Evolutionary conservation across 169 alveolate species (phyloP).

Genomic region (Cyclospora cayetanensis): DNA sequence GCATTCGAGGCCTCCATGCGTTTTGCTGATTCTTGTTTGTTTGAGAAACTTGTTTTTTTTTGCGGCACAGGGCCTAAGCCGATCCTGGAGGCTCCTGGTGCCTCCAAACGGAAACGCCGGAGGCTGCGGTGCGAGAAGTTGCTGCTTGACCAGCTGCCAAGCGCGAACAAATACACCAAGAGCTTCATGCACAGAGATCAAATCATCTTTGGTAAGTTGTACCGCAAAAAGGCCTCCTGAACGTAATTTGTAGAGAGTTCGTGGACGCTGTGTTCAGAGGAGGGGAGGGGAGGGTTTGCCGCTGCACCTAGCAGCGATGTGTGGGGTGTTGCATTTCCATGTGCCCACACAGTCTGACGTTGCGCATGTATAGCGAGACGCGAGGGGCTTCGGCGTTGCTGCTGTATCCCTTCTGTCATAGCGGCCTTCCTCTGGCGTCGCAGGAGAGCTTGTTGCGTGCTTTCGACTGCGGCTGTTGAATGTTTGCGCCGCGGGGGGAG

Average conservation of each 20-base stretch:
- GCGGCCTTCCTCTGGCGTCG: too few relatives aligned
- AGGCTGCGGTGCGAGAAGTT: constrained; percentile 76
- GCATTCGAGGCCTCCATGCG: too few relatives aligned
- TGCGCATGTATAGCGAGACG: background rate
- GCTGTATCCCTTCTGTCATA: too few relatives aligned
- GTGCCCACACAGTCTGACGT: background rate
- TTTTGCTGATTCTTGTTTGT: background rate
- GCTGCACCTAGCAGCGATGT: background rate
- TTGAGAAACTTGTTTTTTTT: background rate
- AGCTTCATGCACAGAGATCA: constrained; percentile 92
- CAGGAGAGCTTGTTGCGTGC: background rate
- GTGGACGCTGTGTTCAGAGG: constrained; percentile 32
- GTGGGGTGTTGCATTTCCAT: too few relatives aligned
- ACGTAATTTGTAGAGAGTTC: too few relatives aligned
- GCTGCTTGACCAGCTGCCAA: constrained; percentile 86
- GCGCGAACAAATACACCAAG: constrained; percentile 85
- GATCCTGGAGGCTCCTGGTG: background rate
- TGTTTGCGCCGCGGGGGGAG: too few relatives aligned
- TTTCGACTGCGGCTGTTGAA: background rate
- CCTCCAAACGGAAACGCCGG: constrained; percentile 20
- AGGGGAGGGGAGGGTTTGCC: background rate
- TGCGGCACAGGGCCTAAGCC: constrained; percentile 57
- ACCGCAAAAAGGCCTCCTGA: too few relatives aligned
- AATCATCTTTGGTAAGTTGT: constrained; percentile 83
- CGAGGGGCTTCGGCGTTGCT: too few relatives aligned